phyloP scores from a whole-genome alignment of 805 yeast species.

The Ogataea nitratoaversa region DNA sequence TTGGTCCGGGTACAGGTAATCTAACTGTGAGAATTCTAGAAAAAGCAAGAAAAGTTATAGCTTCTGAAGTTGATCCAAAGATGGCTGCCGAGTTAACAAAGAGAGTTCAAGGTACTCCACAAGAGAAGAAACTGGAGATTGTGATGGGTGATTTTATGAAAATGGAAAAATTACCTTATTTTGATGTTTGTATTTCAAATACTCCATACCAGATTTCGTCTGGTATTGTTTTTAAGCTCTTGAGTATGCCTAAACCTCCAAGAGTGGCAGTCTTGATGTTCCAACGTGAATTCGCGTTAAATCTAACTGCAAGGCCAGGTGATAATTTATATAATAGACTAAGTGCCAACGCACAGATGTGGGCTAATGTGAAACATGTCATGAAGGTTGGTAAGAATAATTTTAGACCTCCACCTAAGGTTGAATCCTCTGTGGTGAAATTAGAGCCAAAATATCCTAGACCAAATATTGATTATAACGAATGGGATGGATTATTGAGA shows the following conservation, averaged over 20 bases:
- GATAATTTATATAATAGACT: constrained; percentile 87
- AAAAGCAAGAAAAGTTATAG: constrained; percentile 89
- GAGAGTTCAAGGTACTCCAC: constrained; percentile 96
- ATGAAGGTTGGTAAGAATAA: constrained; percentile 98
- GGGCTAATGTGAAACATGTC: constrained; percentile 98
- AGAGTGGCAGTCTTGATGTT: constrained; percentile 94
- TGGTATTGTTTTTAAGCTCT: constrained; percentile 87
- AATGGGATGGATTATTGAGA: constrained; percentile 95
- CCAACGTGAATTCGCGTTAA: constrained; percentile 93
- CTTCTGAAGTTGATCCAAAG: constrained; percentile 98
- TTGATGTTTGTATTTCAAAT: constrained; percentile 93
- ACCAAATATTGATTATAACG: constrained; percentile 89
- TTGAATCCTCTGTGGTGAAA: constrained; percentile 93
- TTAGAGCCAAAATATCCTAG: constrained; percentile 89
- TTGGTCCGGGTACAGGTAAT: constrained; percentile 99
- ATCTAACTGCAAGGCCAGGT: constrained; percentile 95
- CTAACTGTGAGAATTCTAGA: constrained; percentile 89
- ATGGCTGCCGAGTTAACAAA: constrained; percentile 99
- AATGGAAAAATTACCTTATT: constrained; percentile 81
- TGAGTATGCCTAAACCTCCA: constrained; percentile 91
- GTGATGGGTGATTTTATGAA: constrained; percentile 95
- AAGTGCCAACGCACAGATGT: constrained; percentile 97
- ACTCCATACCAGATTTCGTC: constrained; percentile 98
- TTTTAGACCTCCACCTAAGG: constrained; percentile 98
- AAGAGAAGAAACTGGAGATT: constrained; percentile 85